Evolutionary conservation across 345 rosid species (phyloP).

Genomic region (Erodium maritimum): DNA sequence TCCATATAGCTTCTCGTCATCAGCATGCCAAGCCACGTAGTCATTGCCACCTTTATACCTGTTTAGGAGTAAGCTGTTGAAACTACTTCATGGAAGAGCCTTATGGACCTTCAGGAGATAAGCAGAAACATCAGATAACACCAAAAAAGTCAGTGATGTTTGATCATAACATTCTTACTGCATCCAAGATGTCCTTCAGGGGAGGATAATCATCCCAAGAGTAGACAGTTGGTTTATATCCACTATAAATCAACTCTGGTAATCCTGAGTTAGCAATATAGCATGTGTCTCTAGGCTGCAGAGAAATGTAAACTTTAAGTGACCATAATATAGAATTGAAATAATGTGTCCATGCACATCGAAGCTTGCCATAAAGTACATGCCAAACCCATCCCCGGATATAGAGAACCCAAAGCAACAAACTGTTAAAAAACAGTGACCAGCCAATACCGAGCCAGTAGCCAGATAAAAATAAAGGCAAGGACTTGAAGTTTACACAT

Average conservation of each 20-base stretch:
- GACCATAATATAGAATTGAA: too few relatives aligned
- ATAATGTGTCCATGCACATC: too few relatives aligned
- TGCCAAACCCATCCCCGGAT: too few relatives aligned
- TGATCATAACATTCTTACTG: too few relatives aligned
- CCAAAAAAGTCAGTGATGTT: not conserved
- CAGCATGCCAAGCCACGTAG: constrained; percentile 83
- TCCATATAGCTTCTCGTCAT: constrained; percentile 74
- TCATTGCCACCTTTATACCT: constrained; percentile 68
- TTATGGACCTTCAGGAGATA: constrained; percentile 42
- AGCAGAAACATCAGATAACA: constrained; percentile 2
- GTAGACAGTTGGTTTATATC: constrained; percentile 55
- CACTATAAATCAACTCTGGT: constrained; percentile 55
- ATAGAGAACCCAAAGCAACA: too few relatives aligned
- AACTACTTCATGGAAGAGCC: constrained; percentile 64
- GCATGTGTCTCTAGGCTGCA: constrained; percentile 81
- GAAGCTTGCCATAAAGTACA: too few relatives aligned
- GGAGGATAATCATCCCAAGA: constrained; percentile 82
- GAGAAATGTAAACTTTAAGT: too few relatives aligned
- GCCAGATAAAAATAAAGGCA: too few relatives aligned
- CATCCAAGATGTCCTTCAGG: constrained; percentile 55
- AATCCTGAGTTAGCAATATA: constrained; percentile 60
- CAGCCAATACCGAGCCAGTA: too few relatives aligned
- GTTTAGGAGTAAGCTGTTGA: constrained; percentile 78
- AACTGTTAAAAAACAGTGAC: too few relatives aligned
- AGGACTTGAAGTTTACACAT: too few relatives aligned